Evolutionary conservation across 2,329 filamentous ascomycete species (phyloP), one percentile per base, ranked within the genome.

Genomic region (Phialocephala subalpina): DNA sequence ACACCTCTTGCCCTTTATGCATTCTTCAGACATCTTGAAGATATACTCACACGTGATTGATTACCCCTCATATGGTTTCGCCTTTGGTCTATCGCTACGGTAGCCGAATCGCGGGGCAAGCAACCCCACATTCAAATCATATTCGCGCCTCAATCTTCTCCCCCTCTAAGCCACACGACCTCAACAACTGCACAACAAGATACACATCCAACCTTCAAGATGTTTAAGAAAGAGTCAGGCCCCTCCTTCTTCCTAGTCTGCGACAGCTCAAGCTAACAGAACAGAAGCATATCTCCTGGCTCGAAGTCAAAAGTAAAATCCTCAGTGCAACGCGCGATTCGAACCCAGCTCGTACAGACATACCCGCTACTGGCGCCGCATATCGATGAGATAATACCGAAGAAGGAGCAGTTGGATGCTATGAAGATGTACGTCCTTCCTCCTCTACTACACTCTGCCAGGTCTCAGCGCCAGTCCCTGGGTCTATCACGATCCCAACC

Each of bases 231-330:
- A 85, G 93, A 97, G 93, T 96, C 80, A 77, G 86, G 18, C 20
- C 3, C 3, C 11, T 18, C 18, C 11, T 6, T 16, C 55, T 16
- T 36, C 40, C 47, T 12, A 35, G n/a, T 57, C 49, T 49, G n/a
- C 9, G 27, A 45, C 3, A 27, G 14, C 47, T 16, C 25, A 56
- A 16, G 42, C 66, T 61, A 66, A 71, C 33, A 38, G 74, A 71
- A 77, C 70, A 53, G 49, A 49, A 95, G 92, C 72, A 89, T 97
- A 78, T 83, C 89, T 74, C 82, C 90, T 29, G 88, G 91, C 72
- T 90, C 92, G 64, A 97, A 96, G 82, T 93, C 94, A 74, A 98
- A 98, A 85, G 93, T 98, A 80, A 99, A 98, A 83, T 97, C 95
- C 71, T 97, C 94, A 27, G 93, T 93, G 64, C 94, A 97, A 83